These are phyloP conservation scores for Fonsecaea monophora DNA, from an alignment of 2,329 filamentous ascomycete genomes.

Conservation along the genomic window DNA sequence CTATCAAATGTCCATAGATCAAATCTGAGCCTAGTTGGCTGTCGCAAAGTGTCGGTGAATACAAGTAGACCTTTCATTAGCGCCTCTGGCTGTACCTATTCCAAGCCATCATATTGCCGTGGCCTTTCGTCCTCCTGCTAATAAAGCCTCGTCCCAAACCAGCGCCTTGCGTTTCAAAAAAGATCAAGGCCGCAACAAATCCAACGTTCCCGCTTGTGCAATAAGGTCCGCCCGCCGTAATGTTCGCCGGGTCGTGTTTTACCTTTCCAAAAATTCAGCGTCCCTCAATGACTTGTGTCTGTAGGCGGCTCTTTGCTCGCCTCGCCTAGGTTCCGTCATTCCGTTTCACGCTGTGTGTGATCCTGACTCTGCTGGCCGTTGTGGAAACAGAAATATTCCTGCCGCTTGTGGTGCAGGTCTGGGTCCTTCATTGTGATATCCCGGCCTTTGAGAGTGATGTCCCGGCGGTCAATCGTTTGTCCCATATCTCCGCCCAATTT, in stretches of 20 bases:
- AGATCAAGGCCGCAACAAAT: neutral
- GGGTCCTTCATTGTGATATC: neutral
- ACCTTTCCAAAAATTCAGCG: slow-evolving; percentile 1
- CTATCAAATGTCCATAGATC: neutral
- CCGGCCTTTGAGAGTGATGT: neutral
- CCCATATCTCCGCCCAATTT: neutral
- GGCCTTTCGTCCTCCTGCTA: slow-evolving; percentile 4
- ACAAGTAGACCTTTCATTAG: slow-evolving; percentile 9
- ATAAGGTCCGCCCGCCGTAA: neutral
- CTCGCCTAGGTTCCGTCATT: neutral
- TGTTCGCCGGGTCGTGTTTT: slow-evolving; percentile 3
- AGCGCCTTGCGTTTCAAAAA: slow-evolving; percentile 30
- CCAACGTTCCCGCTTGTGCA: slow-evolving; percentile 5
- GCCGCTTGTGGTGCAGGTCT: neutral
- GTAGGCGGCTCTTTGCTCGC: neutral
- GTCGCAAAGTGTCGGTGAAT: neutral
- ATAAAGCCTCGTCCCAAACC: slow-evolving; percentile 14
- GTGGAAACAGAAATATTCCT: neutral
- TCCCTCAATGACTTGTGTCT: neutral
- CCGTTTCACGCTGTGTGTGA: neutral
- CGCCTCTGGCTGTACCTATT: slow-evolving; percentile 3
- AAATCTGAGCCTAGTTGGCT: neutral
- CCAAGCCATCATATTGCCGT: slow-evolving; percentile 6
- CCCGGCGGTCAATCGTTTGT: neutral
- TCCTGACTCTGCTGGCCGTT: neutral